Evolutionary conservation across 768 basidiomycete genomes (phyloP).

Genomic region (Mycena haematopus): DNA sequence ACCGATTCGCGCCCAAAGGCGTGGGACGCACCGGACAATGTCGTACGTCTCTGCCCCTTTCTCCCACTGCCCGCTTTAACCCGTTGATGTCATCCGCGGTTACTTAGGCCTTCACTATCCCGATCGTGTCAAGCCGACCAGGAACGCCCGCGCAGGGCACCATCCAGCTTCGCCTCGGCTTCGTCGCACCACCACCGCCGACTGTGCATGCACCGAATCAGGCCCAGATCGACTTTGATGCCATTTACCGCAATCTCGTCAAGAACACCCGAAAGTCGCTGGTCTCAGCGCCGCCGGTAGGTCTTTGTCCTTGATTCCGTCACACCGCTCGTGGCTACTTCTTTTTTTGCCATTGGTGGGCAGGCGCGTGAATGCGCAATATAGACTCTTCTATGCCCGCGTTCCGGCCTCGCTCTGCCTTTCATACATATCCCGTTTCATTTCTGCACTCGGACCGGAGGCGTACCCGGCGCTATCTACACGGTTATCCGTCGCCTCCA

Average conservation of each 20-base stretch:
- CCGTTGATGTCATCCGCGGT: too few species aligned
- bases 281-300: slow-evolving; percentile 78
- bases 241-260: slow-evolving; percentile 66
- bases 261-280: slow-evolving; percentile 70
- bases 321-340: too few species aligned
- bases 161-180: slow-evolving; percentile 54
- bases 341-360: background rate
- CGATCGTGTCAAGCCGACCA: slow-evolving; percentile 49
- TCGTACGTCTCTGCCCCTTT: slow-evolving; percentile 50
- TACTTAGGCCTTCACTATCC: slow-evolving; percentile 24
- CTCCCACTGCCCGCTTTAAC: background rate
- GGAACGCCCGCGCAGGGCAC: slow-evolving; percentile 48
- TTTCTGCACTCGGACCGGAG: background rate
- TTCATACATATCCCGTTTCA: background rate
- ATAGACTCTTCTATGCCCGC: background rate
- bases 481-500: background rate
- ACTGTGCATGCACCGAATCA: slow-evolving; percentile 43
- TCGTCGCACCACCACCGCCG: slow-evolving; percentile 49
- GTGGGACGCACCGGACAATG: slow-evolving; percentile 71
- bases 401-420: too few species aligned
- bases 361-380: background rate
- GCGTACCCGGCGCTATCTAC: background rate
- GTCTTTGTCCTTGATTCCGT: slow-evolving; percentile 35
- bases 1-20: slow-evolving; percentile 44
- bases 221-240: slow-evolving; percentile 55